Conservation (phyloP, 495 filamentous ascomycete genomes). For the Penicillium salamii region DNA sequence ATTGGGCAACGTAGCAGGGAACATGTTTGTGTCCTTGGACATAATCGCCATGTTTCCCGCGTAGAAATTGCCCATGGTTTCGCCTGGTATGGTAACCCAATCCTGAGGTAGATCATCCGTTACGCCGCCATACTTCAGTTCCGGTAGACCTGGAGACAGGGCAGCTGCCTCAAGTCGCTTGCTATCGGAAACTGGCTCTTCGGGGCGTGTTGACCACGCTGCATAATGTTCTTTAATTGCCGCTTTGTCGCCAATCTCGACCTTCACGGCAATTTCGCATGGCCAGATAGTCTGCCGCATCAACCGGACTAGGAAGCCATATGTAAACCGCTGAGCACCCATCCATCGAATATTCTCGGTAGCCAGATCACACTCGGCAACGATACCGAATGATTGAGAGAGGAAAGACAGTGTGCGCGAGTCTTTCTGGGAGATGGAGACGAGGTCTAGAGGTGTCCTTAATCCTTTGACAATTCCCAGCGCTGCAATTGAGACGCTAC, state of each 20-base stretch:
- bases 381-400: slow-evolving; percentile 84
- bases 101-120: slow-evolving; percentile 69
- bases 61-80: slow-evolving; percentile 88
- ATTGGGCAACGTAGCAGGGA: slow-evolving; percentile 76
- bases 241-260: slow-evolving; percentile 73
- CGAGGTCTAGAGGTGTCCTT: slow-evolving; percentile 74
- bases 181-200: slow-evolving; percentile 14
- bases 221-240: slow-evolving; percentile 72
- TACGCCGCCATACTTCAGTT: slow-evolving; percentile 74
- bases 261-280: slow-evolving; percentile 80
- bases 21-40: slow-evolving; percentile 84
- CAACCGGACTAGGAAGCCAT: slow-evolving; percentile 72
- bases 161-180: slow-evolving; percentile 22
- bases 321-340: slow-evolving; percentile 79
- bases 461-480: slow-evolving; percentile 82
- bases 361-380: slow-evolving; percentile 83
- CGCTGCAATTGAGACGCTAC: slow-evolving; percentile 70
- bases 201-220: slow-evolving; percentile 41
- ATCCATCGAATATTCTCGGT: slow-evolving; percentile 94
- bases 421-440: slow-evolving; percentile 81
- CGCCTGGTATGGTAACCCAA: slow-evolving; percentile 68
- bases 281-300: slow-evolving; percentile 75
- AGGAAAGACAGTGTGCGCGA: slow-evolving; percentile 78
- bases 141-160: slow-evolving; percentile 58
- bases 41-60: slow-evolving; percentile 94